phyloP scores from a whole-genome alignment of 306 rosid genomes.

The Betula pendula region DNA sequence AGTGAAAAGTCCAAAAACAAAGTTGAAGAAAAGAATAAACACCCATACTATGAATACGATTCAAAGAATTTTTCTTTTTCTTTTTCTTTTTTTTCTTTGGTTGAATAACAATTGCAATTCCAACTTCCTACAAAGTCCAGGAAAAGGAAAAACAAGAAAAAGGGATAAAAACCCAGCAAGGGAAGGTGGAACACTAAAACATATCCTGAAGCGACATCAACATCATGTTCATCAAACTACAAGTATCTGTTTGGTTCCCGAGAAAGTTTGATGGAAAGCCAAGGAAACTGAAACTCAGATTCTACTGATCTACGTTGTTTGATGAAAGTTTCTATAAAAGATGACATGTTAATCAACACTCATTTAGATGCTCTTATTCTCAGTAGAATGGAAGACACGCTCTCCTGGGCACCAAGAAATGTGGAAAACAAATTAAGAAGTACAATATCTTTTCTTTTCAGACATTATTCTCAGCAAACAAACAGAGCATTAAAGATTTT shows the following conservation, averaged over 20 bases:
- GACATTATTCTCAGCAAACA: not conserved
- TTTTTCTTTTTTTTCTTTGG: not conserved
- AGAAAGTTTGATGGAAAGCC: not conserved
- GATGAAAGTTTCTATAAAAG: not conserved
- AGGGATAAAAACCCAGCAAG: not conserved
- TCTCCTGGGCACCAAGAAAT: not conserved
- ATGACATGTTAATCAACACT: not conserved
- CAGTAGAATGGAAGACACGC: too few relatives aligned
- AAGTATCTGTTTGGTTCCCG: not conserved
- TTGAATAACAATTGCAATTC: too few relatives aligned
- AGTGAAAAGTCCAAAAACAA: not conserved
- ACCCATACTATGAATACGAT: too few relatives aligned
- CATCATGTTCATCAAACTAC: not conserved
- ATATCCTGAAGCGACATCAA: not conserved
- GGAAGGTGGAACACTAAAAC: not conserved
- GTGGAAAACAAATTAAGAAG: not conserved
- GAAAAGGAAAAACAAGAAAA: not conserved
- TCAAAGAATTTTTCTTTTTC: not conserved
- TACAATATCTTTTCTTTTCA: not conserved
- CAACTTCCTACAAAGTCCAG: too few relatives aligned
- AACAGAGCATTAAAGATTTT: not conserved
- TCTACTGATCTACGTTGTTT: not conserved
- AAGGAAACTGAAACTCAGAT: not conserved
- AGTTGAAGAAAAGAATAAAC: not conserved
- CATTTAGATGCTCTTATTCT: not conserved